Evolutionary conservation across 805 yeast genomes (phyloP), one percentile per base, ranked within the genome.

Genomic region (Wickerhamomyces subpelliculosus): DNA sequence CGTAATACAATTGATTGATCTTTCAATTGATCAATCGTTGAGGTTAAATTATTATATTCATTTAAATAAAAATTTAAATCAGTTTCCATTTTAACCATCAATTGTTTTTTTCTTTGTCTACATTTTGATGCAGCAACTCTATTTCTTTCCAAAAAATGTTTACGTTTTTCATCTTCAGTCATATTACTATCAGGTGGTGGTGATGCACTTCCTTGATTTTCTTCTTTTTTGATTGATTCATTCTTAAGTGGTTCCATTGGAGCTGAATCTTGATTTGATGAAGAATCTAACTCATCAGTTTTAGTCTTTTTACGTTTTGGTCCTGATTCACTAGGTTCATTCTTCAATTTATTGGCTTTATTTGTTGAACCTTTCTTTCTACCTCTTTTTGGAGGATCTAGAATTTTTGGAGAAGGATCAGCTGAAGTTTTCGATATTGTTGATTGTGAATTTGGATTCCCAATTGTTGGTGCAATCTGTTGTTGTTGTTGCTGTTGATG

Each of bases 91-190:
- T 81, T 83, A 41, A 75, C 79, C 25, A 88, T 74, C 68, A 83
- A 81, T 56, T 85, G 87, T 65, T 93, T 93, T 68, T 93, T 93
- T 40, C 97, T 75, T 61, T 85, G 95, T 42, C 98, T 75, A 67
- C 97, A 93, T 57, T 88, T 89, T 19, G 93, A 78, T 0, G 98
- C 98, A 0, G 98, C 98, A 9, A 93, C 77, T 41, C 98, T 72
- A 60, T 93, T 93, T 45, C 97, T 71, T 57, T 93, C 98, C 46
- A 93, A 61, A 52, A 77, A 90, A 54, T 68, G 80, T 56, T 71
- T 78, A 45, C 89, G 73, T 54, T 84, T 87, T 62, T 81, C 73
- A 61, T 85, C 95, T 66, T 84, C 59, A 62, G 84, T 40, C 73
- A 73, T 14, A 61, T 85, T n/a, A n/a, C n/a, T n/a, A n/a, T n/a